Evolutionary conservation across 73 alveolate genomes (phyloP).

Genomic region (Halteria grandinella): DNA sequence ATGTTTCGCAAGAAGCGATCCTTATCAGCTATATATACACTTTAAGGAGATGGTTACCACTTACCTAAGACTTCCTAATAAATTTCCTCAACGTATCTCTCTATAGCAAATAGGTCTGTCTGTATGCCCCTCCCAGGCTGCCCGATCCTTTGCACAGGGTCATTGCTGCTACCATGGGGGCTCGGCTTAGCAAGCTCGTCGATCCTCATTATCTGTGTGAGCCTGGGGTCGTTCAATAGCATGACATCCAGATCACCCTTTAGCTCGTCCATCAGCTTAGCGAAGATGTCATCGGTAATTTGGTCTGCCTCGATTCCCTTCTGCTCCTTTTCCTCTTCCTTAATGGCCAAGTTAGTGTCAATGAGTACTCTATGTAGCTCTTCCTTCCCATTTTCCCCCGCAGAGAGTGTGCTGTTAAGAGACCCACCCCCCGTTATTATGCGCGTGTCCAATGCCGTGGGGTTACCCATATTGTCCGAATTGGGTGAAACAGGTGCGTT

Average conservation of each 20-base stretch:
- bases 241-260: constrained; percentile 37
- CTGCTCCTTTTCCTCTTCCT: constrained; percentile 10
- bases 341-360: neutral
- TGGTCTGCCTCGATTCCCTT: neutral
- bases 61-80: constrained; percentile 38
- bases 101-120: constrained; percentile 68
- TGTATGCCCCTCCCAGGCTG: constrained; percentile 68
- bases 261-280: constrained; percentile 33
- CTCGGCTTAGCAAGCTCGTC: neutral
- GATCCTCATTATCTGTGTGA: neutral
- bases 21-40: constrained; percentile 1
- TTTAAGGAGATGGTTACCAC: neutral
- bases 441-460: too few species aligned
- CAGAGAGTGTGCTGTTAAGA: too few species aligned
- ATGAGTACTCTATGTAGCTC: neutral
- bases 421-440: too few species aligned
- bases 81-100: constrained; percentile 61
- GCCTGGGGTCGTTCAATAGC: constrained; percentile 24
- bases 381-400: constrained; percentile 4
- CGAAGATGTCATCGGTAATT: constrained; percentile 49
- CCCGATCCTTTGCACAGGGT: constrained; percentile 53
- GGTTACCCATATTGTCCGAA: too few species aligned
- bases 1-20: constrained; percentile 28
- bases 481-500: too few species aligned
- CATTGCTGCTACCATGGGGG: neutral